These are phyloP conservation scores for Lonicera japonica DNA, from an alignment of 129 eudicot genomes.

Conservation along the genomic window DNA sequence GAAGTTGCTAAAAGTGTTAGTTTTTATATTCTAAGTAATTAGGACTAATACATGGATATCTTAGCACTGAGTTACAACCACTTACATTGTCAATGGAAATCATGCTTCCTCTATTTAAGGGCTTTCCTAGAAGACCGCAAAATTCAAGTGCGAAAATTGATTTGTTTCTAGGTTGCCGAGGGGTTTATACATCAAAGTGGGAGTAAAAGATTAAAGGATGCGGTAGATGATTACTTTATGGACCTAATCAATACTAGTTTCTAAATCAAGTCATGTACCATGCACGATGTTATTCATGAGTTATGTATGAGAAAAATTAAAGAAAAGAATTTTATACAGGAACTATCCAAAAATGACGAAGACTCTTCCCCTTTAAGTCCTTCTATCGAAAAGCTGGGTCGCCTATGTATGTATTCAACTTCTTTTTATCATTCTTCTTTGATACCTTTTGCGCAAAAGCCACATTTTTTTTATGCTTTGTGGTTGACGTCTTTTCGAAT, in stretches of 20 bases:
- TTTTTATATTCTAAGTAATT: constrained; percentile 18
- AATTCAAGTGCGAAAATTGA: constrained; percentile 22
- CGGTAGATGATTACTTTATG: constrained; percentile 29
- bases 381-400: neutral
- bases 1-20: constrained; percentile 7
- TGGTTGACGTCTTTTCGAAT: neutral
- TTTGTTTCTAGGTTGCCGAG: constrained; percentile 34
- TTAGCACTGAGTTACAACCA: constrained; percentile 22
- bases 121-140: constrained; percentile 30
- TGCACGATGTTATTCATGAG: constrained; percentile 20
- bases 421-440: neutral
- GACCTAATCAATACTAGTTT: constrained; percentile 16
- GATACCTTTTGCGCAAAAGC: neutral
- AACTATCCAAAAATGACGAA: neutral
- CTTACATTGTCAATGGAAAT: constrained; percentile 23
- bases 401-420: neutral
- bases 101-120: constrained; percentile 43
- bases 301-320: constrained; percentile 13
- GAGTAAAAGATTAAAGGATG: constrained; percentile 13
- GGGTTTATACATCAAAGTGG: constrained; percentile 18
- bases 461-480: constrained; percentile 1
- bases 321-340: neutral
- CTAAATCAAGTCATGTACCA: constrained; percentile 15
- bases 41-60: constrained; percentile 14
- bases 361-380: neutral